phyloP scores from a whole-genome alignment of 306 rosid species.

The Senna tora region DNA sequence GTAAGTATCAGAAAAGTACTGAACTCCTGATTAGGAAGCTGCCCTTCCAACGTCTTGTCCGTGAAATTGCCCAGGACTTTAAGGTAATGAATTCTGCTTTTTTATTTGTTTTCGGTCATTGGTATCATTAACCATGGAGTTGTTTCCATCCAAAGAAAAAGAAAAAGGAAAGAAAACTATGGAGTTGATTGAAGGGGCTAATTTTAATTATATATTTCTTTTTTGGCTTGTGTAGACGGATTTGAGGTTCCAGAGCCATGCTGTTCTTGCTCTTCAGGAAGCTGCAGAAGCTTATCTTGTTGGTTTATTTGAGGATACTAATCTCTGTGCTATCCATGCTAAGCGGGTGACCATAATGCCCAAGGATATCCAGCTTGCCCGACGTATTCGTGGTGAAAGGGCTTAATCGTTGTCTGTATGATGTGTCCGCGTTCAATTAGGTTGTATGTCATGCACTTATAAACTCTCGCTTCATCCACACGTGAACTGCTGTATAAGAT shows the following conservation, averaged over 20 bases:
- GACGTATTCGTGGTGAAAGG: constrained; percentile 48
- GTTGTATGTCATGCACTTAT: constrained; percentile 2
- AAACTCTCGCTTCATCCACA: neutral
- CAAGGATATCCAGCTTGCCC: constrained; percentile 46
- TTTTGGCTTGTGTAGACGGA: constrained; percentile 33
- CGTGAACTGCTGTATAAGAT: constrained; percentile 18
- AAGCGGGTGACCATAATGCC: constrained; percentile 45
- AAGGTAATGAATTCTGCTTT: constrained; percentile 23
- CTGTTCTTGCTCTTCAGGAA: constrained; percentile 43
- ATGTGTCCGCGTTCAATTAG: neutral
- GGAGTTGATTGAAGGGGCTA: neutral
- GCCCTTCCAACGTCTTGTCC: constrained; percentile 44
- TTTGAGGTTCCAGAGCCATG: constrained; percentile 47
- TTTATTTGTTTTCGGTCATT: neutral
- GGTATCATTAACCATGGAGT: neutral
- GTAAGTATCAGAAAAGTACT: constrained; percentile 48
- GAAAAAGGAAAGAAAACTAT: neutral
- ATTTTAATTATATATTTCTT: neutral
- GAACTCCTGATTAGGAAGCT: constrained; percentile 44
- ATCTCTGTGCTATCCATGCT: constrained; percentile 46
- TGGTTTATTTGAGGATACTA: constrained; percentile 46
- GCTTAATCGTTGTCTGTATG: constrained; percentile 25
- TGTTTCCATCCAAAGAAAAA: too few species aligned
- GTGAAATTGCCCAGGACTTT: constrained; percentile 47
- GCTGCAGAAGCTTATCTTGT: constrained; percentile 47